A percentile compares a stretch with the other conserved stretches of the same genome.
Conservation (phyloP, 2,329 filamentous ascomycete species). For the Emericellopsis atlantica region DNA sequence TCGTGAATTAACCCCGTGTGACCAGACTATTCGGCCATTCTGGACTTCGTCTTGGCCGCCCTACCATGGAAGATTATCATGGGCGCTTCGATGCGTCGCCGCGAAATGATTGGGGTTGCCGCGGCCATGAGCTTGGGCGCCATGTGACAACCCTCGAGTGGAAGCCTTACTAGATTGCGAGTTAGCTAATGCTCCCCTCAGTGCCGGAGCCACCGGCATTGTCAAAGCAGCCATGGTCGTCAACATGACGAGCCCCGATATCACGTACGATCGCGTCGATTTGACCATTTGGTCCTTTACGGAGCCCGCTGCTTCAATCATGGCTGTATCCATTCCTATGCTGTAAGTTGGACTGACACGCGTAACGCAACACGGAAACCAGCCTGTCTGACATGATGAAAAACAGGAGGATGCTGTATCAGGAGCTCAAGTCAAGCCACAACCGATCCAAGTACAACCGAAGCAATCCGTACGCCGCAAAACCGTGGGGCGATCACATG, state of each 20-base stretch:
- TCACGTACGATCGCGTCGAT: conserved; percentile 20
- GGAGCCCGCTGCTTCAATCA: conserved; percentile 20
- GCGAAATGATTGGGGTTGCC: conserved; percentile 19
- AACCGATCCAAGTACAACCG: conserved; percentile 9
- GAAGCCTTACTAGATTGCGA: neutral
- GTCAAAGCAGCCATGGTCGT: conserved; percentile 19
- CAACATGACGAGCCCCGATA: conserved; percentile 16
- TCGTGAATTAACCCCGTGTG: too few relatives aligned
- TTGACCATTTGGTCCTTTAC: conserved; percentile 21
- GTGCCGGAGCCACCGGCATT: conserved; percentile 17
- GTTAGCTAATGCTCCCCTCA: conserved; percentile 3
- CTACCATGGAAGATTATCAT: conserved; percentile 20
- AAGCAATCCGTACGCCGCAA: conserved; percentile 9
- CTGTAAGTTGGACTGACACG: conserved; percentile 11
- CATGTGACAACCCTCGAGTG: conserved; percentile 10
- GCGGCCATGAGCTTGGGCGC: conserved; percentile 21
- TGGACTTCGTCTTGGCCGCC: conserved; percentile 19
- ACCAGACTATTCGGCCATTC: conserved; percentile 18
- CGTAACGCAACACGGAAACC: too few relatives aligned
- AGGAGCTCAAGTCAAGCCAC: conserved; percentile 16
- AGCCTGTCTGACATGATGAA: too few relatives aligned
- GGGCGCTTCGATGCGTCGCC: conserved; percentile 15
- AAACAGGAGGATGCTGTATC: conserved; percentile 18
- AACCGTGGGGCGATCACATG: conserved; percentile 1
- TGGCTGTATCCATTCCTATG: conserved; percentile 20